These are phyloP conservation scores for Fusarium incarnatum DNA, from an alignment of 2,329 filamentous ascomycete species.

Conservation along the genomic window DNA sequence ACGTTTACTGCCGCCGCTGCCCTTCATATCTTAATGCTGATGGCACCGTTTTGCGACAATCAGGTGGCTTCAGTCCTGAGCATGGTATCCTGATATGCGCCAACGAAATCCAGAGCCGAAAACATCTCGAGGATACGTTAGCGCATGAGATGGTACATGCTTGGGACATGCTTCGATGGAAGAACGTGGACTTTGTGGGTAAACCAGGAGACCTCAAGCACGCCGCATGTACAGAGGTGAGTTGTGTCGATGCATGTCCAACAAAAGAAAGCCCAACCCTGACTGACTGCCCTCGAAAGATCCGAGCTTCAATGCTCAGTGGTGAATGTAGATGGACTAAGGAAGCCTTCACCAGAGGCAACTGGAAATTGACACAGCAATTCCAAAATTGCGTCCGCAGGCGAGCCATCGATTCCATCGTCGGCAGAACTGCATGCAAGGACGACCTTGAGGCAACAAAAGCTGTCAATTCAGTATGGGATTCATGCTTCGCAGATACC, in stretches of 20 bases:
- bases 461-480: slow-evolving; percentile 98
- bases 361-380: slow-evolving; percentile 91
- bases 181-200: slow-evolving; percentile 79
- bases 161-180: slow-evolving; percentile 92
- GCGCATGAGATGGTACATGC: slow-evolving; percentile 98
- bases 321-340: slow-evolving; percentile 93
- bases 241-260: slow-evolving; percentile 10
- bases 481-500: slow-evolving; percentile 94
- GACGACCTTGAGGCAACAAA: slow-evolving; percentile 87
- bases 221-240: slow-evolving; percentile 92
- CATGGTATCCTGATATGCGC: slow-evolving; percentile 93
- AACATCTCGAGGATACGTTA: slow-evolving; percentile 91
- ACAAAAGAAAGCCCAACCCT: neutral
- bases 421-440: slow-evolving; percentile 81
- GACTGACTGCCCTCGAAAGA: slow-evolving; percentile 63
- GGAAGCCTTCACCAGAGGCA: slow-evolving; percentile 85
- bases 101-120: slow-evolving; percentile 84
- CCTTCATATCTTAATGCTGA: slow-evolving; percentile 66
- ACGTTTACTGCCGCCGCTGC: slow-evolving; percentile 87
- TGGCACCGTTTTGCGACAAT: slow-evolving; percentile 71
- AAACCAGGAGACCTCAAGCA: slow-evolving; percentile 78
- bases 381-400: slow-evolving; percentile 91
- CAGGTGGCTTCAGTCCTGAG: slow-evolving; percentile 86
- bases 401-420: slow-evolving; percentile 83
- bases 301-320: slow-evolving; percentile 90